A percentile compares a stretch with the other conserved stretches of the same genome.
Evolutionary conservation across 2,329 filamentous ascomycete genomes (phyloP).

Genomic region (Colletotrichum shisoi): DNA sequence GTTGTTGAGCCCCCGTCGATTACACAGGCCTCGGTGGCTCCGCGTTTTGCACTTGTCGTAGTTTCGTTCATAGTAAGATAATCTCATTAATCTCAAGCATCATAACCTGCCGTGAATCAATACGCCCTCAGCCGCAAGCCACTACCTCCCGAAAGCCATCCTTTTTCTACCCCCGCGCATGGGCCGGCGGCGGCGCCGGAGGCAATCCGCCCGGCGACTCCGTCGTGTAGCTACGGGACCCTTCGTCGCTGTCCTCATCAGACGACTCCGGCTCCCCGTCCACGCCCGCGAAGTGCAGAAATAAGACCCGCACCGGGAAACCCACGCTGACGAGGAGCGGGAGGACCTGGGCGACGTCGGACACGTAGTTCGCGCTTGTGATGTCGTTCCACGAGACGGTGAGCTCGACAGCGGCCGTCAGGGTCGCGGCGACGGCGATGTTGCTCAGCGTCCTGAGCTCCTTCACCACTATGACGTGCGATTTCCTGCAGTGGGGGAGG

Average conservation of each 20-base stretch:
- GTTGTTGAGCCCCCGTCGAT: too few relatives aligned
- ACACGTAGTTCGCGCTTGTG: constrained; percentile 41
- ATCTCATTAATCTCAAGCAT: too few relatives aligned
- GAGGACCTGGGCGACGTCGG: constrained; percentile 46
- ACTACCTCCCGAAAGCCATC: background rate
- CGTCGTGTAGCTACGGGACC: constrained; percentile 26
- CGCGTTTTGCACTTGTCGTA: too few relatives aligned
- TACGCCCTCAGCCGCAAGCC: too few relatives aligned
- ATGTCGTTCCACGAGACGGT: constrained; percentile 49
- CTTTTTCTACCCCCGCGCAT: background rate
- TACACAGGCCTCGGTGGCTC: too few relatives aligned
- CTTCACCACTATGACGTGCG: constrained; percentile 42
- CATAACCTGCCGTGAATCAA: too few relatives aligned
- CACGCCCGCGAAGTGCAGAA: constrained; percentile 41
- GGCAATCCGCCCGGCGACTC: constrained; percentile 27
- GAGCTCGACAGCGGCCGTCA: constrained; percentile 47
- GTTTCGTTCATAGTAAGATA: too few relatives aligned
- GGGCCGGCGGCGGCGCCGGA: constrained; percentile 25
- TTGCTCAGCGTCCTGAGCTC: constrained; percentile 45
- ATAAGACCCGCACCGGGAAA: constrained; percentile 43
- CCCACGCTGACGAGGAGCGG: constrained; percentile 47
- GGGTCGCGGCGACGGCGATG: constrained; percentile 40
- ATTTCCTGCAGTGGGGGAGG: background rate
- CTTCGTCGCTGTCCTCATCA: constrained; percentile 24
- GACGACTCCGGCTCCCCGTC: constrained; percentile 30